Percentiles rank a stretch among this genome's conserved stretches.
Evolutionary conservation across 2,329 filamentous ascomycete genomes (phyloP).

Genomic region (Lecanicillium sp.): DNA sequence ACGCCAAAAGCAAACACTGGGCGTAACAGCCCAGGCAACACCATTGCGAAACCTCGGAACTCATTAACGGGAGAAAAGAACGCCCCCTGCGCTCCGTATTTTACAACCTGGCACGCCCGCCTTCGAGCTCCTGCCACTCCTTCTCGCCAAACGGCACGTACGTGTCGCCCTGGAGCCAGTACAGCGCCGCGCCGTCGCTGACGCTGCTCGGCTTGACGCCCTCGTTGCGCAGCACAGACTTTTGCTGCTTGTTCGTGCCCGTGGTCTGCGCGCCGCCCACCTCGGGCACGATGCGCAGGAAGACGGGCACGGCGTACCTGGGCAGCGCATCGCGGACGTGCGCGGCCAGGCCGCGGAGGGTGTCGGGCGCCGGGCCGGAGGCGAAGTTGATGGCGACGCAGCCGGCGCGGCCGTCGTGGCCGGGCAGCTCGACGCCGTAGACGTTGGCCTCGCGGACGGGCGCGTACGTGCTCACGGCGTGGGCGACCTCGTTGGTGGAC

Average conservation of each 20-base stretch:
- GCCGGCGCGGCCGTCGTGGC: conserved; percentile 78
- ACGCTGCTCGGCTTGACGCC: conserved; percentile 58
- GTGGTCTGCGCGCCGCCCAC: conserved; percentile 56
- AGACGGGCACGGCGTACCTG: conserved; percentile 69
- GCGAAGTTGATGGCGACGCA: conserved; percentile 66
- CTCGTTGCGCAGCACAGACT: conserved; percentile 62
- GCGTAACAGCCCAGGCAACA: no score
- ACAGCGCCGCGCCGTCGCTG: conserved; percentile 39
- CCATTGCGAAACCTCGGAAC: background rate
- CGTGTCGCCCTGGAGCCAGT: conserved; percentile 58
- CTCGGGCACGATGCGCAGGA: conserved; percentile 60
- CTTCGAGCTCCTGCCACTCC: conserved; percentile 65
- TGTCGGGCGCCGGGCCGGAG: conserved; percentile 31
- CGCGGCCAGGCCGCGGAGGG: conserved; percentile 53
- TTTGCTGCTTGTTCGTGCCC: conserved; percentile 86
- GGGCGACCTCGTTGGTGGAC: conserved; percentile 74
- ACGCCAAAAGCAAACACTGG: no score
- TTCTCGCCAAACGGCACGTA: conserved; percentile 62
- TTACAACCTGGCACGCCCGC: conserved; percentile 65
- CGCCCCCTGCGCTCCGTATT: background rate
- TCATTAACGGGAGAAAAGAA: no score
- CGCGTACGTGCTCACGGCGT: conserved; percentile 62
- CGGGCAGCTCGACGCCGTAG: conserved; percentile 72
- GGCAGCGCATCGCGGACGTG: conserved; percentile 58
- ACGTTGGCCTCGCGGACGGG: conserved; percentile 74